Evolutionary conservation across 495 filamentous ascomycete genomes (phyloP).

Genomic region (Penicillium silybi): DNA sequence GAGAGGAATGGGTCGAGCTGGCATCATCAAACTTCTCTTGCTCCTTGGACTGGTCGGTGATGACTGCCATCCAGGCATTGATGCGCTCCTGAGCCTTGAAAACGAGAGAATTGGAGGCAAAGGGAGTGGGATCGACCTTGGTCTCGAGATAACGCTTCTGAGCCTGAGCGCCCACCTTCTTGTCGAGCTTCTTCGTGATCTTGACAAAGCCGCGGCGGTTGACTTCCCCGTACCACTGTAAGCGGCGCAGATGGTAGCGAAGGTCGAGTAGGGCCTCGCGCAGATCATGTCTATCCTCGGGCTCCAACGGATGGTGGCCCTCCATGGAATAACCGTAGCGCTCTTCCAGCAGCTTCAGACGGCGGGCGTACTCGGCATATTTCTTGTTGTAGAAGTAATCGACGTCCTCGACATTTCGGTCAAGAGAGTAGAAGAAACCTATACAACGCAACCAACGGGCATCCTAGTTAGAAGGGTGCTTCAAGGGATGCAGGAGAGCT

Average conservation of each 20-base stretch:
- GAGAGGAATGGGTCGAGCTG: conserved; percentile 64
- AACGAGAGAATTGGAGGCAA: conserved; percentile 71
- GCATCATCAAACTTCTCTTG: conserved; percentile 72
- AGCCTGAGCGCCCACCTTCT: conserved; percentile 70
- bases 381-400: conserved; percentile 96
- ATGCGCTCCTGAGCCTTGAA: conserved; percentile 66
- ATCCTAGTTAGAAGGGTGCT: conserved; percentile 14
- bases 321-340: conserved; percentile 66
- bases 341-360: conserved; percentile 78
- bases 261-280: conserved; percentile 85
- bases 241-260: conserved; percentile 77
- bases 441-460: conserved; percentile 13
- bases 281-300: conserved; percentile 83
- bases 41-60: conserved; percentile 46
- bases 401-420: conserved; percentile 94
- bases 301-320: conserved; percentile 48
- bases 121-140: conserved; percentile 80
- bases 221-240: conserved; percentile 97
- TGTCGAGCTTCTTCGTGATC: conserved; percentile 97
- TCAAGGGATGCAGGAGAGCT: background rate
- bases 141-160: conserved; percentile 80
- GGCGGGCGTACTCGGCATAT: conserved; percentile 72
- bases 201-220: conserved; percentile 94
- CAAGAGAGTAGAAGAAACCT: conserved; percentile 94
- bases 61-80: conserved; percentile 84